Base-by-base conservation (phyloP, 768 basidiomycete genomes). In the Candolleomyces efflorescens region DNA sequence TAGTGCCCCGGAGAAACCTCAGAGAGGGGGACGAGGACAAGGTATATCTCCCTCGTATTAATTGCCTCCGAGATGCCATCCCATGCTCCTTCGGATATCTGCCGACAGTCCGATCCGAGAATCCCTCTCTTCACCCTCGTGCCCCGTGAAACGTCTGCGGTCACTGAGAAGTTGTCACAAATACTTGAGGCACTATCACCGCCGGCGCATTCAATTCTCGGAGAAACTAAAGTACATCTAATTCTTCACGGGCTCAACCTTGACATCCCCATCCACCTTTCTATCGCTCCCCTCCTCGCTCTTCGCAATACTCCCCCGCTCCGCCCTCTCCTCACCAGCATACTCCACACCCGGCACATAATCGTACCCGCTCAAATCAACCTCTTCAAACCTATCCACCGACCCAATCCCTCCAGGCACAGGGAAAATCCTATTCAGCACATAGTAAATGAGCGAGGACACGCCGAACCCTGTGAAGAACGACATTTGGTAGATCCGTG, bases 381-480 rank as follows among this genome's bases (percentile, higher is more conserved):
- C 62, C 68, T 89, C 85, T 54, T 79, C 66, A 64, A 87, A 89
- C 41, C 60, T 68, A 44, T 20, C 18, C 2, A 11, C 7, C 7
- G 32, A 32, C 32, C 32, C 32, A 7, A 67, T 60, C 27, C 72
- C 72, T 9, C 85, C 86, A 10, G 74, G 76, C 2, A 82, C 79
- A 2, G 90, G 89, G 71, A 80, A 89, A 20, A 78, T n/a, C 54
- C 69, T 63, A 71, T 85, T 89, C 46, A 87, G 76, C 43, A 70
- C 26, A 65, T 74, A 81, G 70, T 93, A 94, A 45, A 87, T 66
- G 58, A 88, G 50, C 9, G 81, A 75, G 1, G 90, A 88, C 44
- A 86, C 79, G 27, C 82, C 83, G 62, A 91, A 88, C 26, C 91
- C 91, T n/a, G 87, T 87, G 72, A 92, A 89, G 79, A 92, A 94